Conservation (phyloP, 305 asterid genomes). For the Fraxinus paxiana region DNA sequence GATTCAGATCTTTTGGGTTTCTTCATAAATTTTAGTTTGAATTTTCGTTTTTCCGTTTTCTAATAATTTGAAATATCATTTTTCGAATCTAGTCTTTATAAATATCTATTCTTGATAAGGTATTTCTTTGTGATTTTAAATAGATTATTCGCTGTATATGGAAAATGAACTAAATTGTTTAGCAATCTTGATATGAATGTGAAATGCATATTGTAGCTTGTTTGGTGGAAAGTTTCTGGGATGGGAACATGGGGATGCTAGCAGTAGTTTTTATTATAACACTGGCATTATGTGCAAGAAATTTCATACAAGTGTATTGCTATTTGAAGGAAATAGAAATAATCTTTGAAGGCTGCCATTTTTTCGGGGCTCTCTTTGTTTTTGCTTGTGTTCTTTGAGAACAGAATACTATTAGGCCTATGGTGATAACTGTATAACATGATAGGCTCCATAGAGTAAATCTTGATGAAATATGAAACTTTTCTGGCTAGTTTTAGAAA, state of each 20-base stretch:
- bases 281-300: neutral
- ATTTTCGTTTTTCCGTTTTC: neutral
- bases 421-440: neutral
- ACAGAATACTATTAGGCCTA: neutral
- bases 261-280: neutral
- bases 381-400: neutral
- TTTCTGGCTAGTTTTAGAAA: neutral
- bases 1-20: neutral
- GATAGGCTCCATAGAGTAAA: neutral
- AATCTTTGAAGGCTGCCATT: neutral
- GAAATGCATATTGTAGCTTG: neutral
- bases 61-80: neutral
- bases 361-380: neutral
- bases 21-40: neutral
- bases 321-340: neutral
- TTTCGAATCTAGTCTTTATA: neutral
- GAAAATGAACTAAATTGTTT: neutral
- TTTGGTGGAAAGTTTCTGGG: neutral
- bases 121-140: neutral
- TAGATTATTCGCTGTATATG: neutral
- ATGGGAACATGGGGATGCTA: neutral
- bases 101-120: neutral
- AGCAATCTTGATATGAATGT: neutral
- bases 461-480: neutral
- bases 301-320: neutral